Evolutionary conservation across 129 eudicot genomes (phyloP).

Genomic region (Arctium minus): DNA sequence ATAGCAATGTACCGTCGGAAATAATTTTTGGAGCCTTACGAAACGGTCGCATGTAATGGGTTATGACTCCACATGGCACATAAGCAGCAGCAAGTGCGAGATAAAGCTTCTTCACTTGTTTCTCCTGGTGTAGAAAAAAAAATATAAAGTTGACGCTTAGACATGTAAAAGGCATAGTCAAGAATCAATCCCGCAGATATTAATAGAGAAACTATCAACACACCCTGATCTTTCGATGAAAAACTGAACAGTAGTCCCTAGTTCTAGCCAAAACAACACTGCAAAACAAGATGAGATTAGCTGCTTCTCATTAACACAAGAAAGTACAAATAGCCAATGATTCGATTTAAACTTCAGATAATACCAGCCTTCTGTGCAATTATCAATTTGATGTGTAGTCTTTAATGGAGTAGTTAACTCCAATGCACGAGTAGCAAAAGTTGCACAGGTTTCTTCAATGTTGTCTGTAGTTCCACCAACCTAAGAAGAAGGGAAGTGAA

Average conservation of each 20-base stretch:
- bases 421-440: slow-evolving; percentile 86
- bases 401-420: slow-evolving; percentile 53
- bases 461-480: slow-evolving; percentile 99
- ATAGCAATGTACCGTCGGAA: slow-evolving; percentile 51
- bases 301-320: neutral
- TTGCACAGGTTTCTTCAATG: slow-evolving; percentile 92
- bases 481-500: slow-evolving; percentile 40
- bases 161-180: neutral
- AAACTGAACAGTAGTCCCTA: slow-evolving; percentile 83
- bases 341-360: neutral
- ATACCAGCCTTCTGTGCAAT: slow-evolving; percentile 97
- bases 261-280: slow-evolving; percentile 91
- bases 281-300: slow-evolving; percentile 19
- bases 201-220: slow-evolving; percentile 6
- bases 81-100: slow-evolving; percentile 93
- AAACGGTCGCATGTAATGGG: slow-evolving; percentile 91
- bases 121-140: slow-evolving; percentile 49
- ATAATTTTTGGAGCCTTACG: slow-evolving; percentile 78
- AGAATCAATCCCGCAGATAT: neutral
- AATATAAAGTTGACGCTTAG: neutral
- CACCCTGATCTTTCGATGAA: slow-evolving; percentile 86
- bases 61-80: slow-evolving; percentile 68
- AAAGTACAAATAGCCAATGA: neutral
- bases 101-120: slow-evolving; percentile 86
- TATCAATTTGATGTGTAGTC: slow-evolving; percentile 99